Conservation (phyloP, 768 basidiomycete genomes). For the Lentinula edodes region DNA sequence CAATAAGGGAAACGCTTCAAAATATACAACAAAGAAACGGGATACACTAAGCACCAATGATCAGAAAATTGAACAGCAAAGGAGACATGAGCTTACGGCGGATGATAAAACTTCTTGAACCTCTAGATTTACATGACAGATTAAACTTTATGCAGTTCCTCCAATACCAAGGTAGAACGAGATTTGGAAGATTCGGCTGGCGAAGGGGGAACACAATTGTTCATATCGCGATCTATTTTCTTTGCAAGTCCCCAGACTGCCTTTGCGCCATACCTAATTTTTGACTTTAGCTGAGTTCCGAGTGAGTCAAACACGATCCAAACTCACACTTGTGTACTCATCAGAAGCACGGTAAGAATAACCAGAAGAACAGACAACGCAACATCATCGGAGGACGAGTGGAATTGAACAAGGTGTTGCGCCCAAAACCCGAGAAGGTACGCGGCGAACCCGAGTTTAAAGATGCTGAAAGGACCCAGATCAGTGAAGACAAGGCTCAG, state of each 20-base stretch:
- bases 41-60: not conserved
- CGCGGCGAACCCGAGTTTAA: not conserved
- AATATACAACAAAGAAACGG: too few relatives aligned
- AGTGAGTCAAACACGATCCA: not conserved
- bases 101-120: not conserved
- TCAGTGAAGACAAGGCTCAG: not conserved
- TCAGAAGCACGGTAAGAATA: not conserved
- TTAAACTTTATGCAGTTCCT: not conserved
- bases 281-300: not conserved
- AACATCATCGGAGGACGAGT: not conserved
- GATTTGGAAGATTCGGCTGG: not conserved
- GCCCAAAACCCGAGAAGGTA: constrained; percentile 2
- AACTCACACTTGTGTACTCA: not conserved
- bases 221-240: not conserved
- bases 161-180: not conserved
- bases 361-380: not conserved
- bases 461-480: not conserved
- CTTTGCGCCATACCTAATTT: not conserved
- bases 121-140: not conserved
- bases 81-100: not conserved
- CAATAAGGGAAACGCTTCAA: too few relatives aligned
- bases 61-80: not conserved
- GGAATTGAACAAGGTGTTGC: not conserved
- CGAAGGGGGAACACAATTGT: not conserved
- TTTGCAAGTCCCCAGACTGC: not conserved